Evolutionary conservation across 2,329 filamentous ascomycete genomes (phyloP).

Genomic region (Chlorencoelia australis): DNA sequence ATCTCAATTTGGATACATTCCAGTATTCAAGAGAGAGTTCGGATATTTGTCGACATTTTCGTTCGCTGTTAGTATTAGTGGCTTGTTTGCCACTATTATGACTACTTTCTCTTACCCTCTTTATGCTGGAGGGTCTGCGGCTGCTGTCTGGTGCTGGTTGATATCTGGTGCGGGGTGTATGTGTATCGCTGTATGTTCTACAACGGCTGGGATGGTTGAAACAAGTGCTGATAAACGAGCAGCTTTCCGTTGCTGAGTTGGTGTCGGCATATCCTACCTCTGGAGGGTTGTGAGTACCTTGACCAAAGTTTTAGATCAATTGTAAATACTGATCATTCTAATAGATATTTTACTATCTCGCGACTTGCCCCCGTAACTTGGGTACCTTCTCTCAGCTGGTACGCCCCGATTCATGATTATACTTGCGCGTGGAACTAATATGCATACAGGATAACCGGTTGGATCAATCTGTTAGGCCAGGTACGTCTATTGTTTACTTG

Average conservation of each 20-base stretch:
- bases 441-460: slow-evolving; percentile 29
- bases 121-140: slow-evolving; percentile 40
- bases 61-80: slow-evolving; percentile 47
- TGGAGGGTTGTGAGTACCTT: slow-evolving; percentile 31
- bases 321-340: slow-evolving; percentile 13
- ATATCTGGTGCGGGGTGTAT: slow-evolving; percentile 46
- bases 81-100: slow-evolving; percentile 44
- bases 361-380: slow-evolving; percentile 38
- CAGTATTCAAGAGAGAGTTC: slow-evolving; percentile 51
- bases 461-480: slow-evolving; percentile 43
- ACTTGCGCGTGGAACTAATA: too few species aligned
- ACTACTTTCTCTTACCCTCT: slow-evolving; percentile 46
- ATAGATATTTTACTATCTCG: slow-evolving; percentile 44
- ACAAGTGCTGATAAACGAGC: background rate
- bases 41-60: slow-evolving; percentile 48
- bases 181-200: slow-evolving; percentile 35
- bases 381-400: slow-evolving; percentile 41
- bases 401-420: slow-evolving; percentile 2
- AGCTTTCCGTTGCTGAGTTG: slow-evolving; percentile 29
- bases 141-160: slow-evolving; percentile 48
- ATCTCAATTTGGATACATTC: slow-evolving; percentile 25
- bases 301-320: background rate
- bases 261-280: slow-evolving; percentile 38
- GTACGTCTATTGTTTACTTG: too few species aligned
- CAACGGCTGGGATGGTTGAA: background rate